These are phyloP conservation scores for Flaveria bidentis DNA, from an alignment of 129 eudicot species.

Conservation along the genomic window DNA sequence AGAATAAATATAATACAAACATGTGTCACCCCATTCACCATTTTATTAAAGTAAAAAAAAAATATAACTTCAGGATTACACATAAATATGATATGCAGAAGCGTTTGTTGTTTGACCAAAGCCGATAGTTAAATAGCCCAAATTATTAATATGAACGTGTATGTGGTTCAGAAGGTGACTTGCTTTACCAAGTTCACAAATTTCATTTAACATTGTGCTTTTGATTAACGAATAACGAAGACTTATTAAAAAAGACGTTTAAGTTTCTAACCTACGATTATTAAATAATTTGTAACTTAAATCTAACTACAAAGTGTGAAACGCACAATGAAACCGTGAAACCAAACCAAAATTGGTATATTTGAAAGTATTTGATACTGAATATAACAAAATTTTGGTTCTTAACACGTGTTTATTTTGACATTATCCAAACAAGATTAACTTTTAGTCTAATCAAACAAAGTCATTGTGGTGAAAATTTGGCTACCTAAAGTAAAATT, in stretches of 20 bases:
- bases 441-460: neutral
- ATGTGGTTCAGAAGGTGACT: neutral
- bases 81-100: too few species aligned
- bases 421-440: too few species aligned
- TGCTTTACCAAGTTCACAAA: neutral
- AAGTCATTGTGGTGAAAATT: too few species aligned
- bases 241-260: neutral
- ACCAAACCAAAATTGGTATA: neutral
- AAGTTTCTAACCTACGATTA: neutral
- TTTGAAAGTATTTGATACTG: neutral
- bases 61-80: too few species aligned
- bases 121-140: conserved; percentile 12
- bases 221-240: neutral
- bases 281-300: neutral
- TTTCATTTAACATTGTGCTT: neutral
- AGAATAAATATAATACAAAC: too few species aligned
- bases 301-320: neutral
- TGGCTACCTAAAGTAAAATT: too few species aligned
- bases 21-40: too few species aligned
- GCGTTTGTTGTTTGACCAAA: conserved; percentile 24
- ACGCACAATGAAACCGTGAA: neutral
- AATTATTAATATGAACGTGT: neutral
- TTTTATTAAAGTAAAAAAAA: too few species aligned
- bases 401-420: too few species aligned
- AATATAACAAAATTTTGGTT: too few species aligned